Evolutionary conservation across 805 yeast species (phyloP), one percentile per base, ranked within the genome.

Genomic region (Geotrichum ghanense): DNA sequence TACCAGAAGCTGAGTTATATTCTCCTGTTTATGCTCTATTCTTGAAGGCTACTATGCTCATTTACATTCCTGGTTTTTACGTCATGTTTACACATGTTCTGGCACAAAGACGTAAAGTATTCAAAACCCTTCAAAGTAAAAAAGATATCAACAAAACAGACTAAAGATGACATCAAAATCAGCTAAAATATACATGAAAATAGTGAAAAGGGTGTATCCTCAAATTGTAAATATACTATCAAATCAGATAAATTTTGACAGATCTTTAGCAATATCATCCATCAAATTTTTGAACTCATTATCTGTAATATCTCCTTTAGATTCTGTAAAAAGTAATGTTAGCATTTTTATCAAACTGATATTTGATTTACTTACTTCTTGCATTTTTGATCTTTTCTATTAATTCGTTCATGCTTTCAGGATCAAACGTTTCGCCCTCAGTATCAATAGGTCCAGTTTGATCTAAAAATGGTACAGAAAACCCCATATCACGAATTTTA

Each of bases 61-160:
- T 81, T 5, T 92, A 90, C 62, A 71, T 81, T 26, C 97, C 97
- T 7, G 95, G 97, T 1, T 77, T 89, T 63, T 88, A 86, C 62
- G 74, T 81, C 56, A 69, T 92, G 57, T 92, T 79, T 68, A 72
- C 83, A 12, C 89, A 92, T 62, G 89, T 92, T 96, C 71, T 90
- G 58, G 76, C 72, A 53, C 97, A 90, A 69, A 80, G 98, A 67
- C 72, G 71, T 62, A 85, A 86, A 70, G 87, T 80, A 3, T 54
- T 64, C 26, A 59, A 59, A 53, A 56, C 56, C 41, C 37, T 54
- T 19, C 59, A 62, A 40, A 56, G 58, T 48, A 50, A 51, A 21
- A 46, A 46, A 31, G 46, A 22, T 7, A 26, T 12, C n/a, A 26
- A 26, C 14, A 26, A 26, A 26, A 26, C 34, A n/a, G 12, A 12